Evolutionary conservation across 768 basidiomycete genomes (phyloP), one percentile per base, ranked within the genome.

Genomic region (Leucosporidium scottii): DNA sequence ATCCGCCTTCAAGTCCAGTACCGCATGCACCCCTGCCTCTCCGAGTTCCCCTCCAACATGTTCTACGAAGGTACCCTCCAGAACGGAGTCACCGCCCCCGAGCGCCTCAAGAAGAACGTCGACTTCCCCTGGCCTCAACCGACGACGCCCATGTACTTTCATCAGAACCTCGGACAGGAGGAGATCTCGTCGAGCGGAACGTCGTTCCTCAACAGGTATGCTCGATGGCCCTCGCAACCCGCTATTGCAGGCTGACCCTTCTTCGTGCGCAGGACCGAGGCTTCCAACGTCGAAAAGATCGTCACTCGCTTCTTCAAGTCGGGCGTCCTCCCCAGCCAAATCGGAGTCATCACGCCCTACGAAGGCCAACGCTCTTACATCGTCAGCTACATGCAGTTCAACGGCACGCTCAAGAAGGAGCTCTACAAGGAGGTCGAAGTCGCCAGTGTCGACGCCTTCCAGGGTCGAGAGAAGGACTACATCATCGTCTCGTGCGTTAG

Each of bases 291-390:
- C 36, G 96, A 99, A 81, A 99, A 98, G 84, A 99, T 99, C 72
- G 94, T 98, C 51, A 99, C 96, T 64, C 96, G 97, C 77, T 98
- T 98, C 82, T 99, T 99, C 90, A 96, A 96, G 79, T 91, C 94
- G 0, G 96, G 96, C 48, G 96, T 99, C 34, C 83, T 94, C 48
- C 94, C 96, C 17, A 83, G 82, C 64, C 94, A 99, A 76, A 99
- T 99, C 74, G 96, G 96, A 70, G 91, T 99, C 69, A 92, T 99
- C 75, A 99, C 96, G 3, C 96, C 96, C 1, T 99, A 99, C 79
- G 96, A 99, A 78, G 96, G 96, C 30, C 96, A 99, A 75, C 86
- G 96, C 23, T 96, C 93, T 1, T 98, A 96, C 78, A 89, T 99
- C 77, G 93, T 94, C 78, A 94, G 91, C 78, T 99, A 94, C 79